These are phyloP conservation scores for Goffeauzyma gilvescens DNA, from an alignment of 768 basidiomycete species.

Conservation along the genomic window DNA sequence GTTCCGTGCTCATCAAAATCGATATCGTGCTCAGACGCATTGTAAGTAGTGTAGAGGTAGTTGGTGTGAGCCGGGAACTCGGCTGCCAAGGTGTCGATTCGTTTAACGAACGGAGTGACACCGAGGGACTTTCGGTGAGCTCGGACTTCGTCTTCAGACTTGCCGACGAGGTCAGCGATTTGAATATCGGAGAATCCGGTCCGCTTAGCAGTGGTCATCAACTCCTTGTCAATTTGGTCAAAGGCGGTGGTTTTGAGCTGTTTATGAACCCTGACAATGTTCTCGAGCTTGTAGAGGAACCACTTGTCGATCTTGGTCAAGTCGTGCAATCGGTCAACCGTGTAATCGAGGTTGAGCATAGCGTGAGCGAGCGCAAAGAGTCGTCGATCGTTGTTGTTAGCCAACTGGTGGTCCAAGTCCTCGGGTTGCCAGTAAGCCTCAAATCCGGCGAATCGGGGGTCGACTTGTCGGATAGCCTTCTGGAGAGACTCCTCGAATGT, in stretches of 20 bases:
- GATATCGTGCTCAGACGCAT: slow-evolving; percentile 86
- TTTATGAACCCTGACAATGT: slow-evolving; percentile 77
- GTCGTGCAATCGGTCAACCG: slow-evolving; percentile 74
- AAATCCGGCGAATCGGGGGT: slow-evolving; percentile 90
- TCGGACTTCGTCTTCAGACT: slow-evolving; percentile 61
- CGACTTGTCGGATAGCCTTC: slow-evolving; percentile 93
- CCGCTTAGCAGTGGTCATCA: slow-evolving; percentile 71
- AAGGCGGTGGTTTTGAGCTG: slow-evolving; percentile 52
- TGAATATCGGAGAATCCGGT: slow-evolving; percentile 92
- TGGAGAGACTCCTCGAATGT: slow-evolving; percentile 97
- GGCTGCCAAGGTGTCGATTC: slow-evolving; percentile 95
- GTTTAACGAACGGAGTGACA: slow-evolving; percentile 93
- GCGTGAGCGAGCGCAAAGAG: slow-evolving; percentile 94
- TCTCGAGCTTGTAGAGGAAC: slow-evolving; percentile 98
- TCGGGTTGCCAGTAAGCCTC: slow-evolving; percentile 80
- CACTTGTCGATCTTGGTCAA: slow-evolving; percentile 99
- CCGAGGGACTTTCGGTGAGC: slow-evolving; percentile 65
- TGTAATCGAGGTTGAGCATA: slow-evolving; percentile 82
- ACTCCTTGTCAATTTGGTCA: slow-evolving; percentile 48
- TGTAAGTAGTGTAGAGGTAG: slow-evolving; percentile 98
- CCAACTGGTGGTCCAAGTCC: slow-evolving; percentile 61
- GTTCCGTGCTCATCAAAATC: slow-evolving; percentile 90
- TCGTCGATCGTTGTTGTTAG: slow-evolving; percentile 79
- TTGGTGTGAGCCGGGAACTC: slow-evolving; percentile 98
- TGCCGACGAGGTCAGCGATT: slow-evolving; percentile 60